phyloP scores from a whole-genome alignment of 1,284 basidiomycete genomes.

The Pterulicium gracile region DNA sequence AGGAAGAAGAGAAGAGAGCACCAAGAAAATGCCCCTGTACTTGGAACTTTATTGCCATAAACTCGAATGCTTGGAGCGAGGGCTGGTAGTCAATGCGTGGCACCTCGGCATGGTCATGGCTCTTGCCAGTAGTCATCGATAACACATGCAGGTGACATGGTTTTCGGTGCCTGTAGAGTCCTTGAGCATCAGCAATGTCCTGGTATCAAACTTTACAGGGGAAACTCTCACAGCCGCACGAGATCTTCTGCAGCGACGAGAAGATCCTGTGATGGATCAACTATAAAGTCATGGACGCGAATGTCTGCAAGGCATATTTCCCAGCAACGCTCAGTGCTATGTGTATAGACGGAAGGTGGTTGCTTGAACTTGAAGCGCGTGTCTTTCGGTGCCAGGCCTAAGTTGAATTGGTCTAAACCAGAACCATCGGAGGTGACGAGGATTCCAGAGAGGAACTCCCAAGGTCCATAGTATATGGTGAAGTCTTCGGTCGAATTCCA shows the following conservation, averaged over 20 bases:
- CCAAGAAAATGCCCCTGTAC: conserved; percentile 6
- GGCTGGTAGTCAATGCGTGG: neutral
- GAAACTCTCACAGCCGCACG: neutral
- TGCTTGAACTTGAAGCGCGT: conserved; percentile 10
- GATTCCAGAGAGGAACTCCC: neutral
- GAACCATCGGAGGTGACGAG: neutral
- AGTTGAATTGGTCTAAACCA: too few relatives aligned
- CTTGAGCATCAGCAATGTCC: too few relatives aligned
- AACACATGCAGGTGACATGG: neutral
- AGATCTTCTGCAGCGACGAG: conserved; percentile 9
- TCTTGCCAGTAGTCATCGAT: neutral
- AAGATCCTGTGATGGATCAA: conserved; percentile 16
- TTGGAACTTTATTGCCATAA: neutral
- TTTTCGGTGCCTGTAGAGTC: neutral
- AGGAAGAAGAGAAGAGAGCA: conserved; percentile 3
- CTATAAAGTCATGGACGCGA: conserved; percentile 13
- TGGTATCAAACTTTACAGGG: too few relatives aligned
- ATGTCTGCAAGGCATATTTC: conserved; percentile 7
- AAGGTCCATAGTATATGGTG: neutral
- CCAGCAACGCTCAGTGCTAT: conserved; percentile 12
- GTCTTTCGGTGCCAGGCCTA: neutral
- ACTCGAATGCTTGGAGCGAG: neutral
- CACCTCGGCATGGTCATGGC: neutral
- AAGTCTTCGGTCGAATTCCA: neutral
- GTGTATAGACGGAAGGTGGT: conserved; percentile 11